These are phyloP conservation scores for Przewalskia tangutica DNA, from an alignment of 257 asterid species.

Conservation along the genomic window DNA sequence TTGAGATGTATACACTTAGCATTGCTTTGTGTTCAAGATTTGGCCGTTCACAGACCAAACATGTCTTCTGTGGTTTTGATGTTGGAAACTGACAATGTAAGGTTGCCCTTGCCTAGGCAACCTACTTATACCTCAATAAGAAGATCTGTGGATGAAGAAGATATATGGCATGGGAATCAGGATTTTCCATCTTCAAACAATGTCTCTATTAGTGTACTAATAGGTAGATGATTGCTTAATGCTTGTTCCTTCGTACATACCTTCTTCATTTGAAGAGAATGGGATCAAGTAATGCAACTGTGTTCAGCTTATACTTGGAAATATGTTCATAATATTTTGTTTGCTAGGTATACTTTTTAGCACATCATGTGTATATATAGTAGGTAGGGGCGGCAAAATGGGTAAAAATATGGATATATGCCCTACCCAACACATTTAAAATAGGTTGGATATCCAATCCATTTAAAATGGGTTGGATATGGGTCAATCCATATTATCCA, in stretches of 20 bases:
- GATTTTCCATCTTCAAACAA: slow-evolving; percentile 43
- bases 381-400: too few species aligned
- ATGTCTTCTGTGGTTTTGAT: slow-evolving; percentile 63
- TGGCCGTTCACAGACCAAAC: slow-evolving; percentile 48
- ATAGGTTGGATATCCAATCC: too few species aligned
- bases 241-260: not conserved
- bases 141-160: slow-evolving; percentile 25
- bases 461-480: too few species aligned
- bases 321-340: not conserved
- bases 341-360: not conserved
- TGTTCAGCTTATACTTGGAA: not conserved
- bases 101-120: slow-evolving; percentile 51
- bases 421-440: too few species aligned
- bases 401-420: too few species aligned
- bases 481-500: too few species aligned
- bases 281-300: not conserved
- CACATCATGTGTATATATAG: not conserved
- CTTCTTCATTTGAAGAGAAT: not conserved
- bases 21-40: slow-evolving; percentile 73
- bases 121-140: slow-evolving; percentile 57
- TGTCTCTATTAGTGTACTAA: slow-evolving; percentile 50
- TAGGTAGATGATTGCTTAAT: slow-evolving; percentile 44
- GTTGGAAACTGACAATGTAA: slow-evolving; percentile 49
- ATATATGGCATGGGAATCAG: slow-evolving; percentile 33
- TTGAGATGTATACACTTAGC: slow-evolving; percentile 60